Evolutionary conservation across 176 grass and related monocot species (phyloP).

Genomic region (Tillandsia leiboldiana): DNA sequence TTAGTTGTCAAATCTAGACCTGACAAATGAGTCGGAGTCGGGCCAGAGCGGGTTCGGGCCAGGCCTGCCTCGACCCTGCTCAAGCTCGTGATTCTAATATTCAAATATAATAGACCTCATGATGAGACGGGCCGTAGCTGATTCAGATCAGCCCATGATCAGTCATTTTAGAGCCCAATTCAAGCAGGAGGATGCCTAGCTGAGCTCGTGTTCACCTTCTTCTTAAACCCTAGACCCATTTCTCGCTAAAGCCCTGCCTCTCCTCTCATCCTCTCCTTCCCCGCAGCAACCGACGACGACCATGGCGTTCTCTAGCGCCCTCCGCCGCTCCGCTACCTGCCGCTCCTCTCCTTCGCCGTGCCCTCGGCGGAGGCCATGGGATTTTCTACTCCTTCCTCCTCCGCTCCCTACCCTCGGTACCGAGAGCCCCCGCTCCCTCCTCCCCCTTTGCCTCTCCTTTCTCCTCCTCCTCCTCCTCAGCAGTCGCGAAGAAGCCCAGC

Average conservation of each 20-base stretch:
- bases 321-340: slow-evolving; percentile 9
- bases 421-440: slow-evolving; percentile 3
- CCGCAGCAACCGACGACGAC: background rate
- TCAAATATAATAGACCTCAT: too few species aligned
- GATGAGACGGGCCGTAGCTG: too few species aligned
- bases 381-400: slow-evolving; percentile 6
- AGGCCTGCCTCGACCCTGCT: too few species aligned
- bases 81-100: too few species aligned
- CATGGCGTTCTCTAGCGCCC: slow-evolving; percentile 16
- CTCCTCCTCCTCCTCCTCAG: background rate
- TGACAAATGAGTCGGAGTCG: too few species aligned
- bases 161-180: too few species aligned
- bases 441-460: background rate
- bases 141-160: too few species aligned
- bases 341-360: slow-evolving; percentile 7
- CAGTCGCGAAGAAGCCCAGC: slow-evolving; percentile 18
- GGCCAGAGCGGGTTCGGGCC: too few species aligned
- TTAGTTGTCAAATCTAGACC: too few species aligned
- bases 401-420: slow-evolving; percentile 7
- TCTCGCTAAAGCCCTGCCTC: too few species aligned
- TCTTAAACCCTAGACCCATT: background rate
- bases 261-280: background rate
- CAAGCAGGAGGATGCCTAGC: too few species aligned
- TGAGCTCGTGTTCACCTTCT: background rate
- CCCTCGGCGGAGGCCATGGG: background rate